phyloP scores from a whole-genome alignment of 306 rosid genomes.

The Herpetospermum pedunculosum region DNA sequence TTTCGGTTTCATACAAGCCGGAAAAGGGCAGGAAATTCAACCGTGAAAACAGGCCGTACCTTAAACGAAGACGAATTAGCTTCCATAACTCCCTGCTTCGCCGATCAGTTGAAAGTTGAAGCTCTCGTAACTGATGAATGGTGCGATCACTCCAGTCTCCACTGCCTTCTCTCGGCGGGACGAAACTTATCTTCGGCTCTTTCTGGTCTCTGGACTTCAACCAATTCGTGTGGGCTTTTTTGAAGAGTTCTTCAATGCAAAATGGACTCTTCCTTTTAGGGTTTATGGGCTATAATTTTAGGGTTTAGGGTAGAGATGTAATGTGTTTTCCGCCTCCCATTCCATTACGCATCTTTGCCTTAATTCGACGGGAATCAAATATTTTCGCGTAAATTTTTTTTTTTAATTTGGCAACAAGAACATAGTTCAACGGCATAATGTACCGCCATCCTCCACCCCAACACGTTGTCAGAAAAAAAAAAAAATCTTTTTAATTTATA shows the following conservation, averaged over 20 bases:
- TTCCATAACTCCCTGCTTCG: not conserved
- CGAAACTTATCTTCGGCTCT: not conserved
- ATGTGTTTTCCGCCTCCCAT: too few species aligned
- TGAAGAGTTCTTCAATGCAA: not conserved
- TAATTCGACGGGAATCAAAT: too few species aligned
- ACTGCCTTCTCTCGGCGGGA: not conserved
- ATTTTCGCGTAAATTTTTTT: too few species aligned
- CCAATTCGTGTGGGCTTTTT: not conserved
- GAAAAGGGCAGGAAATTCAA: not conserved
- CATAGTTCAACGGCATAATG: too few species aligned
- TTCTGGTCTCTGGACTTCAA: not conserved
- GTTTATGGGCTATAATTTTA: too few species aligned
- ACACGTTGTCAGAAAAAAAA: too few species aligned
- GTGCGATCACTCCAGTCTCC: not conserved
- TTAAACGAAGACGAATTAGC: constrained; percentile 5
- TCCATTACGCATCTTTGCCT: too few species aligned
- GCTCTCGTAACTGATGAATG: not conserved
- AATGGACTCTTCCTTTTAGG: not conserved
- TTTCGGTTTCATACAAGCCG: not conserved
- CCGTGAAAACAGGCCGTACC: not conserved
- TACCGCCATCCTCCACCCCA: too few species aligned
- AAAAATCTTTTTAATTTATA: too few species aligned
- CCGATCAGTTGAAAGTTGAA: not conserved
- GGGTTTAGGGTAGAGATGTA: too few species aligned
- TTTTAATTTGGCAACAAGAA: too few species aligned